Base-by-base conservation (phyloP, 306 rosid genomes). In the Lagenaria siceraria region DNA sequence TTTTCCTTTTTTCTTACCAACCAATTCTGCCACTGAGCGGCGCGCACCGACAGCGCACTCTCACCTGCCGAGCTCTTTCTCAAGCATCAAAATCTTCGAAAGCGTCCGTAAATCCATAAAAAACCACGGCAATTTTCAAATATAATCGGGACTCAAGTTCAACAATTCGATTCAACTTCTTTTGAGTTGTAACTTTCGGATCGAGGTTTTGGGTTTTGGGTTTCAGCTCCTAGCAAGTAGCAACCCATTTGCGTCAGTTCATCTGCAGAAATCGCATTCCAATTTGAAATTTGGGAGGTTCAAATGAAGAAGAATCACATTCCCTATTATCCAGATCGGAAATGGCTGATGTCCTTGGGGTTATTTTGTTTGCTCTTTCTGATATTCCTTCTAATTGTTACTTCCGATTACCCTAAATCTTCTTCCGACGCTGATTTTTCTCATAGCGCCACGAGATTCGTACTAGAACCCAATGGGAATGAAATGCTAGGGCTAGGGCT, bases 281-380 rank as follows among this genome's bases (percentile, higher is more conserved):
- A 19, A 31, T 74, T 17, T 52, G 25, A 49, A 4, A 17, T 38
- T n/a, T 17, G 10, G 14, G 17, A 54, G 27, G 15, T 62, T 33
- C 25, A 40, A 38, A 89, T 87, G 94, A 91, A 91, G 77, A 79
- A 89, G 76, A 77, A 71, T 76, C 89, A 87, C 77, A 25, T 63
- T 77, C 75, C 77, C 13, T 69, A 72, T 8, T 65, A 84, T 77
- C 61, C 81, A 70, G 84, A 83, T 68, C 84, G 86, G 49, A 82
- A 82, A 89, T 90, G 93, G 87, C 61, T 78, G 18, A 19, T 85
- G 49, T 85, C 92, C 21, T 72, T 84, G 10, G 18, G 82, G n/a
- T 42, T 78, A 40, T 48, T 83, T 74, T 74, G 84, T 42, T 43
- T 82, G 7, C 77, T 93, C 62, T 79, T 78, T 42, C 81, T 86